Evolutionary conservation across 495 filamentous ascomycete genomes (phyloP).

Genomic region (Hypomontagnella monticulosa): DNA sequence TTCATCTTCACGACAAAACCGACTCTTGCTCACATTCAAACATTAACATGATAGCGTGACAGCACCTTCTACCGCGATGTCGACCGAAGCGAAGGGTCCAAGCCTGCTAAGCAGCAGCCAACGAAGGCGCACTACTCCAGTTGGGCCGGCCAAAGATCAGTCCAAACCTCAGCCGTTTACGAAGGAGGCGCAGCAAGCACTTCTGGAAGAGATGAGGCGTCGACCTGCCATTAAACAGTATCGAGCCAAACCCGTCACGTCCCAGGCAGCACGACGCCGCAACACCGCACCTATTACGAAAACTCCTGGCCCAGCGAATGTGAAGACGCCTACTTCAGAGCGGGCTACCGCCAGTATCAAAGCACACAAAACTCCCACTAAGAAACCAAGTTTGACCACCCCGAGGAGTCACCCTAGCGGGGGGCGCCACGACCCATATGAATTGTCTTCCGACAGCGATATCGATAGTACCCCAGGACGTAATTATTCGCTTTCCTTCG

Average conservation of each 20-base stretch:
- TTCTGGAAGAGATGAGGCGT: not conserved
- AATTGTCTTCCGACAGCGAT: conserved; percentile 23
- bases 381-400: not conserved
- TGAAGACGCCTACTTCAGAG: not conserved
- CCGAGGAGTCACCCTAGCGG: not conserved
- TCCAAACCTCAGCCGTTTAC: not conserved
- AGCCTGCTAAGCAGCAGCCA: not conserved
- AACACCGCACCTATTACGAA: not conserved
- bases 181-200: not conserved
- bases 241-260: conserved; percentile 1
- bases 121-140: not conserved
- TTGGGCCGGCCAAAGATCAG: not conserved
- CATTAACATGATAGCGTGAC: not conserved
- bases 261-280: not conserved
- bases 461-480: not conserved
- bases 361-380: not conserved
- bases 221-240: conserved; percentile 23
- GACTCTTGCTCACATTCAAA: too few species aligned
- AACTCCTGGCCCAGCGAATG: not conserved
- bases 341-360: not conserved
- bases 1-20: too few species aligned
- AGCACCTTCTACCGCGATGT: conserved; percentile 13
- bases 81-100: not conserved
- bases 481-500: not conserved
- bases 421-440: conserved; percentile 28